Evolutionary conservation across 2,329 filamentous ascomycete genomes (phyloP), one percentile per base, ranked within the genome.

Genomic region (Ambrosiella xylebori): DNA sequence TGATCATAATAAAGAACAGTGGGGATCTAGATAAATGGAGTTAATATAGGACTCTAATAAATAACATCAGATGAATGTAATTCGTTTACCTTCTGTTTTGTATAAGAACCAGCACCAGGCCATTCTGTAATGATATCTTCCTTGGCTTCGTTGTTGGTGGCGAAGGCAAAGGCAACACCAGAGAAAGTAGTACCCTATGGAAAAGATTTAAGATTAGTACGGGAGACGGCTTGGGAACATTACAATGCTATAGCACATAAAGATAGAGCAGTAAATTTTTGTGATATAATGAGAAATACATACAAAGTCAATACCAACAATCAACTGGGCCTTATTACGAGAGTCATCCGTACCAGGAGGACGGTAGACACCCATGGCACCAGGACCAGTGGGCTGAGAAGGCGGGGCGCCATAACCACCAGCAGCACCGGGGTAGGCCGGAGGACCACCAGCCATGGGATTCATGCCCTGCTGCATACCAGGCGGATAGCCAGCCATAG

Each of bases 1-100:
- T 97, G 91, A 69, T 98, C 93, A 69, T 98, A 98, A 76, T 98
- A 98, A 61, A 98, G 80, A n/a, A 98, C 93, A 12, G 93, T 97
- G 13, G 93, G 93, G 65, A 98, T 97, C 93, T 95, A 66, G 19
- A 27, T 40, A 27, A 36, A 8, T 6, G 27, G 40, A 27, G 40
- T 47, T 56, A 47, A 36, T 49, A 36, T 11, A 17, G 11, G n/a
- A 7, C 37, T 44, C 15, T 9, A n/a, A 27, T 1, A 51, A 15
- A 19, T 9, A 27, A 50, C 19, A 44, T 47, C 38, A 7, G 17
- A 8, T 38, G 6, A 40, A 44, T 19, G 38, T 8, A 15, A 7
- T 15, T 15, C 3, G 7, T 70, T 51, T 70, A 95, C 91, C 85
- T 98, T 98, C 74, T 98, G 93, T 74, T 97, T 97, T 55, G 93